Conservation (phyloP, 306 rosid species). For the Coriaria nepalensis region DNA sequence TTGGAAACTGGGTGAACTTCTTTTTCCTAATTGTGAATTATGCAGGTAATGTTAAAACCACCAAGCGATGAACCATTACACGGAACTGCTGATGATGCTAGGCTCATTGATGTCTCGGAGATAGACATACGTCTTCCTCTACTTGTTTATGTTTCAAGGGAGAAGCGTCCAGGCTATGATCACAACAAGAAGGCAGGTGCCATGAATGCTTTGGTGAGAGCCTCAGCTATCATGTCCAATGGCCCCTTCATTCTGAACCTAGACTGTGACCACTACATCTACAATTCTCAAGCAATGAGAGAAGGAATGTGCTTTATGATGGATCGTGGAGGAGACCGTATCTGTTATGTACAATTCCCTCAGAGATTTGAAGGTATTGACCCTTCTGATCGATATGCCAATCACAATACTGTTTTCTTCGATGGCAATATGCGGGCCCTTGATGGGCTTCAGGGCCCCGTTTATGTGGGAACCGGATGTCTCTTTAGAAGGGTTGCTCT, state of each 20-base stretch:
- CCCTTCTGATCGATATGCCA: slow-evolving; percentile 94
- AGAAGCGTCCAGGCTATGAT: slow-evolving; percentile 94
- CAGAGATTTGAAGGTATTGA: slow-evolving; percentile 98
- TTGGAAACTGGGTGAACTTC: neutral
- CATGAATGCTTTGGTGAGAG: slow-evolving; percentile 89
- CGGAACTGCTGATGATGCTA: slow-evolving; percentile 54
- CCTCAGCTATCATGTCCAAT: slow-evolving; percentile 90
- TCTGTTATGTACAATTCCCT: slow-evolving; percentile 92
- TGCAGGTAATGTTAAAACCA: slow-evolving; percentile 97
- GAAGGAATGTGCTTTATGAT: slow-evolving; percentile 98
- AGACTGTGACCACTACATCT: slow-evolving; percentile 83
- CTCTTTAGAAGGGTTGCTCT: slow-evolving; percentile 87
- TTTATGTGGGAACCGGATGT: slow-evolving; percentile 95
- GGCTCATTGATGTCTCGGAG: slow-evolving; percentile 51
- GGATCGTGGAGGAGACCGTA: slow-evolving; percentile 92
- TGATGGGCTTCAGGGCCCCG: slow-evolving; percentile 97
- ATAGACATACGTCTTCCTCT: slow-evolving; percentile 86
- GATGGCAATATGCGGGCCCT: slow-evolving; percentile 98
- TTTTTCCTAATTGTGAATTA: slow-evolving; percentile 10
- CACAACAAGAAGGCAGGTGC: slow-evolving; percentile 98
- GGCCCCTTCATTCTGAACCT: slow-evolving; percentile 92
- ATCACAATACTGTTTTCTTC: slow-evolving; percentile 92
- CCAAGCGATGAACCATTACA: slow-evolving; percentile 83
- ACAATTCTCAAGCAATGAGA: slow-evolving; percentile 85
- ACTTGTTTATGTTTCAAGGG: slow-evolving; percentile 88